These are phyloP conservation scores for Blastomyces gilchristii DNA, from an alignment of 2,329 filamentous ascomycete species.

Conservation along the genomic window DNA sequence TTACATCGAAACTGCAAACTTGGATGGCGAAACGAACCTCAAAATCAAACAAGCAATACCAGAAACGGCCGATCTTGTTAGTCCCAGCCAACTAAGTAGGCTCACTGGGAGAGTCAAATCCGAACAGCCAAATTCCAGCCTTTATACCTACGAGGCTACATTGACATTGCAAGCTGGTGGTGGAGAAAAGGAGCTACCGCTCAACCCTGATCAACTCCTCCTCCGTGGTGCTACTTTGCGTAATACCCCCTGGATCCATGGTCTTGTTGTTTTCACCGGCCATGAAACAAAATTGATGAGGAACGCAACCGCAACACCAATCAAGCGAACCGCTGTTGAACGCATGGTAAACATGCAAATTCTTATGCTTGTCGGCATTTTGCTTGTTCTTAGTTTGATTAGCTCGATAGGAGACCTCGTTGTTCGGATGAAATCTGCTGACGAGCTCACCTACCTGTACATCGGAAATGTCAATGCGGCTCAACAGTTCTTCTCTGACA, in stretches of 20 bases:
- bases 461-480: conserved; percentile 57
- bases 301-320: conserved; percentile 91
- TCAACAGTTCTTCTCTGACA: conserved; percentile 79
- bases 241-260: conserved; percentile 96
- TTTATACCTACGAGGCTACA: conserved; percentile 97
- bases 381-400: conserved; percentile 74
- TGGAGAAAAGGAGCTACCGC: conserved; percentile 80
- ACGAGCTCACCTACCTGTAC: conserved; percentile 61
- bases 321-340: conserved; percentile 95
- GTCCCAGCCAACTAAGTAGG: conserved; percentile 71
- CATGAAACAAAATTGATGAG: conserved; percentile 99
- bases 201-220: conserved; percentile 79
- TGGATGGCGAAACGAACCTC: conserved; percentile 95
- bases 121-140: conserved; percentile 94
- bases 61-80: conserved; percentile 81
- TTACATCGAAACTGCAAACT: conserved; percentile 96
- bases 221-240: conserved; percentile 85
- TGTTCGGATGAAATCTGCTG: conserved; percentile 53
- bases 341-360: conserved; percentile 89
- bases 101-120: conserved; percentile 80
- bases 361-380: conserved; percentile 73
- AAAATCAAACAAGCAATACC: conserved; percentile 98
- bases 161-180: conserved; percentile 82
- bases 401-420: conserved; percentile 87
- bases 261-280: conserved; percentile 90